Evolutionary conservation across 352 stramenopile species (phyloP).

Genomic region (Phytophthora pinifolia): DNA sequence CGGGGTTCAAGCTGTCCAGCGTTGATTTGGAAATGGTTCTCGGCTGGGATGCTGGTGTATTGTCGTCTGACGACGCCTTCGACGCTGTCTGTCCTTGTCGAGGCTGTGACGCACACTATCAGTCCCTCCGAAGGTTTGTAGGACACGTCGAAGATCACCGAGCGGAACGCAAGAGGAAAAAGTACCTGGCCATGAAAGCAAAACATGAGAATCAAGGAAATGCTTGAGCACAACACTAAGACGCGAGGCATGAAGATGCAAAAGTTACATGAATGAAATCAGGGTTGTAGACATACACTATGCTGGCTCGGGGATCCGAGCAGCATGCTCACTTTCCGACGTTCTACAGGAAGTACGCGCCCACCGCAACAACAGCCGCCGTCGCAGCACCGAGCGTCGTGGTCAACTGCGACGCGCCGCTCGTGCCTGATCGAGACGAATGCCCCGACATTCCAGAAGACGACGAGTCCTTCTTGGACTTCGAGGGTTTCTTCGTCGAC

Average conservation of each 20-base stretch:
- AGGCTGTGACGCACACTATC: neutral
- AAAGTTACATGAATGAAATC: too few relatives aligned
- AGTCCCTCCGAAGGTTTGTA: neutral
- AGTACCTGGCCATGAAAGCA: too few relatives aligned
- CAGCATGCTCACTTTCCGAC: too few relatives aligned
- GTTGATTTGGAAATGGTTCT: constrained; percentile 7
- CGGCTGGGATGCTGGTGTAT: neutral
- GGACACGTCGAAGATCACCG: neutral
- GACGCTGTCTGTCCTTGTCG: neutral
- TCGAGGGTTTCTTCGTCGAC: constrained; percentile 2
- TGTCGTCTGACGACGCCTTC: neutral
- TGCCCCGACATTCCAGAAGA: too few relatives aligned
- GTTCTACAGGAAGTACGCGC: constrained; percentile 28
- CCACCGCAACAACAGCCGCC: constrained; percentile 10
- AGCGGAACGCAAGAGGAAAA: too few relatives aligned
- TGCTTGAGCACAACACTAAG: too few relatives aligned
- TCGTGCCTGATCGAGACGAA: constrained; percentile 20
- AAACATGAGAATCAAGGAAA: too few relatives aligned
- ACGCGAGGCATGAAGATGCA: too few relatives aligned
- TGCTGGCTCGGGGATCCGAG: too few relatives aligned
- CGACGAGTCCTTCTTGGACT: neutral
- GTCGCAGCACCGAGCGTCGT: constrained; percentile 9
- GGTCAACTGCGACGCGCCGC: constrained; percentile 15
- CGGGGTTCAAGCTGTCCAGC: constrained; percentile 3
- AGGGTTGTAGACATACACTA: too few relatives aligned